Conservation (phyloP, 306 rosid genomes). For the Acacia confusa region DNA sequence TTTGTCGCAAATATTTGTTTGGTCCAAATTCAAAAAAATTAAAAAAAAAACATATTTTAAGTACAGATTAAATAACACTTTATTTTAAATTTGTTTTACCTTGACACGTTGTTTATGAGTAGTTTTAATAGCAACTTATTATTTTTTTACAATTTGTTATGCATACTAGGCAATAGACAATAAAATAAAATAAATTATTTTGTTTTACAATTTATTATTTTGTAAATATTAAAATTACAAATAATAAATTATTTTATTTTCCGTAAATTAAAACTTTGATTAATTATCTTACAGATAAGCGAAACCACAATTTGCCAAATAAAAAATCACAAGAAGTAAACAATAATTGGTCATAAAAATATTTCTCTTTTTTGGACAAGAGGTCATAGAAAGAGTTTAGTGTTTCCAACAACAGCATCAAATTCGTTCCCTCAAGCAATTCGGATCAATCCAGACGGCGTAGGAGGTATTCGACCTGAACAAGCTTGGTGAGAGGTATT, state of each 20-base stretch:
- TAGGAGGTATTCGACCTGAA: conserved; percentile 85
- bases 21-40: no score
- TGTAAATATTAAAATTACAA: no score
- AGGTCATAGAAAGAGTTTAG: neutral
- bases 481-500: conserved; percentile 84
- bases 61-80: no score
- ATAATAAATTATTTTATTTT: no score
- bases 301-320: neutral
- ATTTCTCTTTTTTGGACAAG: no score
- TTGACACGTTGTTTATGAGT: neutral
- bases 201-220: no score
- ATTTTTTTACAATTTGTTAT: no score
- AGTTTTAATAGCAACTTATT: neutral
- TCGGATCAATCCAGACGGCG: conserved; percentile 54
- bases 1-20: no score
- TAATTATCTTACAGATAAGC: neutral
- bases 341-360: neutral
- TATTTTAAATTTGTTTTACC: neutral
- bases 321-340: neutral
- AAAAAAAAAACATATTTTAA: no score
- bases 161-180: no score
- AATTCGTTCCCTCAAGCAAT: conserved; percentile 12
- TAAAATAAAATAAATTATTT: no score
- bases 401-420: conserved; percentile 16
- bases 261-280: no score